Percentiles rank a stretch among this genome's conserved stretches.
phyloP scores from a whole-genome alignment of 2,329 filamentous ascomycete species.

The Hypoxylon sp. region DNA sequence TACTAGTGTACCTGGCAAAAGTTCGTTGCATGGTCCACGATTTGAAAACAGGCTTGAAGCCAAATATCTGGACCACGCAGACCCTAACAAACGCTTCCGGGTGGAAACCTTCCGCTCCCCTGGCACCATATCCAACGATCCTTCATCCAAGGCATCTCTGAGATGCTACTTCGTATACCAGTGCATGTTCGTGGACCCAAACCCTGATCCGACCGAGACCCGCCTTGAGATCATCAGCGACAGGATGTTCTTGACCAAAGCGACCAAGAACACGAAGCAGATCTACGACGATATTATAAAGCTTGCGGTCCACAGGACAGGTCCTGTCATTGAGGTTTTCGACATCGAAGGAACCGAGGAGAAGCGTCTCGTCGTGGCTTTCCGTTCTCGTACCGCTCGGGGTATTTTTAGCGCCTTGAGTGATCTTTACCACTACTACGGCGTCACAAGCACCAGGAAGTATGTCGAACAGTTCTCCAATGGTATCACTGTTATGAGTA shows the following conservation, averaged over 20 bases:
- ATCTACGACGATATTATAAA: constrained; percentile 96
- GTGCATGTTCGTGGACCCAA: constrained; percentile 86
- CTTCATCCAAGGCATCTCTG: constrained; percentile 83
- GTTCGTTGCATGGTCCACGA: constrained; percentile 81
- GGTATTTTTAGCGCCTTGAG: constrained; percentile 96
- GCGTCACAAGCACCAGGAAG: constrained; percentile 94
- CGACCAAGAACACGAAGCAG: constrained; percentile 93
- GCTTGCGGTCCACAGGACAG: constrained; percentile 85
- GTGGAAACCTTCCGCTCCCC: constrained; percentile 98
- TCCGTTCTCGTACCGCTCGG: constrained; percentile 91
- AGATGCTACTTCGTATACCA: constrained; percentile 99
- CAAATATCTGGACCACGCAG: constrained; percentile 92
- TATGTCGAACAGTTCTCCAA: constrained; percentile 99
- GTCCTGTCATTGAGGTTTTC: constrained; percentile 97
- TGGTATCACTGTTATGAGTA: constrained; percentile 95
- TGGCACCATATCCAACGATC: constrained; percentile 78
- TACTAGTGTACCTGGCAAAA: constrained; percentile 90
- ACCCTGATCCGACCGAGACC: constrained; percentile 83
- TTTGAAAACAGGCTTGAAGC: constrained; percentile 95
- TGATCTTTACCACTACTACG: constrained; percentile 98
- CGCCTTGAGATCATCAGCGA: constrained; percentile 93
- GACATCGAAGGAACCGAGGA: constrained; percentile 93
- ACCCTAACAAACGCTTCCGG: constrained; percentile 82
- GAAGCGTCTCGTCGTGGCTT: constrained; percentile 94
- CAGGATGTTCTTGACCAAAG: constrained; percentile 94